A percentile compares a stretch with the other conserved stretches of the same genome.
phyloP scores from a whole-genome alignment of 2,329 filamentous ascomycete species.

The Dothideomycetes sp. region DNA sequence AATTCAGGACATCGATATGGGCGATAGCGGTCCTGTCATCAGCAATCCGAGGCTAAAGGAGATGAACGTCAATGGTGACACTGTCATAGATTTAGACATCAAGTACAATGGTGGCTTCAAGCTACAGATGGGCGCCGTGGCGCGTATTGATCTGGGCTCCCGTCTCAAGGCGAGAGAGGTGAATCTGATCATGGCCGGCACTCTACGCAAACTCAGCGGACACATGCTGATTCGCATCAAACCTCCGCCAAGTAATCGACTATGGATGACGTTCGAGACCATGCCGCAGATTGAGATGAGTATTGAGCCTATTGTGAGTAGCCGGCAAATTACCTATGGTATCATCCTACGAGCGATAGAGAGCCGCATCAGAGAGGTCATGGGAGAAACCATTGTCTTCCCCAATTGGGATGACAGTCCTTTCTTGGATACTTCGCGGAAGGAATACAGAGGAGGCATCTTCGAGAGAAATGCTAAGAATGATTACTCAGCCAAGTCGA shows the following conservation, averaged over 20 bases:
- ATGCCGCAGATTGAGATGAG: constrained; percentile 87
- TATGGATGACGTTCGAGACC: constrained; percentile 95
- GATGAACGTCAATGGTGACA: constrained; percentile 82
- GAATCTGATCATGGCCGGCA: constrained; percentile 75
- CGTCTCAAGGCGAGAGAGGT: constrained; percentile 87
- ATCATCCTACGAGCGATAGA: constrained; percentile 89
- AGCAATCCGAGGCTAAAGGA: constrained; percentile 83
- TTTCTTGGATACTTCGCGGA: constrained; percentile 71
- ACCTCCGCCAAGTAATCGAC: constrained; percentile 82
- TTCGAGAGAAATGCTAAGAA: constrained; percentile 36
- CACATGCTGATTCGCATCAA: constrained; percentile 81
- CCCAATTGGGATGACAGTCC: constrained; percentile 96
- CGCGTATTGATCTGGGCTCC: constrained; percentile 77
- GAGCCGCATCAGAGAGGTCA: constrained; percentile 84
- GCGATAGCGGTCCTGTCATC: constrained; percentile 76
- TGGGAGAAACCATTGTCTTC: constrained; percentile 80
- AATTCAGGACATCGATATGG: constrained; percentile 75
- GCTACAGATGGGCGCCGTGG: constrained; percentile 84
- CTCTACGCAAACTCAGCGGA: constrained; percentile 75
- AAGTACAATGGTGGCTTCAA: constrained; percentile 83
- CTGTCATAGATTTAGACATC: constrained; percentile 75
- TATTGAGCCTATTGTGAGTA: constrained; percentile 93
- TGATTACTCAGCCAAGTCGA: constrained; percentile 2
- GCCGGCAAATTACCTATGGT: constrained; percentile 88
- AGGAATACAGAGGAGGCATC: constrained; percentile 75